Conservation (phyloP, 352 stramenopile genomes). For the Pythium dissotocum region DNA sequence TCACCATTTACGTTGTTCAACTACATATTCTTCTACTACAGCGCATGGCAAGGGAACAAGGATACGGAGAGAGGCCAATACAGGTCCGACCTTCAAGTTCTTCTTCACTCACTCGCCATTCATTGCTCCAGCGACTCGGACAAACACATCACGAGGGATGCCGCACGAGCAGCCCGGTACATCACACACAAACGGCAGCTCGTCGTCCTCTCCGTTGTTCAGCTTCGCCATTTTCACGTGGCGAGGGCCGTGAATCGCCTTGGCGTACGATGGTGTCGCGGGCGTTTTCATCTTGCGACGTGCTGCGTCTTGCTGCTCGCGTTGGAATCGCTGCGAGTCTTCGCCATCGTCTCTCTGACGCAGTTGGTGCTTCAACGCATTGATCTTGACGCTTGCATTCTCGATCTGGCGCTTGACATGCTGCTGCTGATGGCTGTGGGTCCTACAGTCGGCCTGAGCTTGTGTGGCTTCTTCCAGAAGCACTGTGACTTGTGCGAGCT, state of each 20-base stretch:
- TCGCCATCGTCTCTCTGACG: conserved; percentile 7
- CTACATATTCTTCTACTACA: no score
- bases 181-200: conserved; percentile 47
- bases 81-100: neutral
- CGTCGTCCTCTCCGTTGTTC: neutral
- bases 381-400: conserved; percentile 49
- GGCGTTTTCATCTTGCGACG: conserved; percentile 10
- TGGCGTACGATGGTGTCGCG: conserved; percentile 17
- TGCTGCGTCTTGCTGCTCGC: conserved; percentile 4
- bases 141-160: conserved; percentile 62
- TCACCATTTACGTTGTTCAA: no score
- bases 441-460: conserved; percentile 38
- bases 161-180: conserved; percentile 50
- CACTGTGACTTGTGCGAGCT: conserved; percentile 34
- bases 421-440: conserved; percentile 34
- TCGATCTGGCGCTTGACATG: conserved; percentile 56
- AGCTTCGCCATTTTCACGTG: neutral
- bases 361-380: conserved; percentile 28
- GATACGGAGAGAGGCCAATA: no score
- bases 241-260: conserved; percentile 13
- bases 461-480: conserved; percentile 39
- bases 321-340: neutral
- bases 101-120: conserved; percentile 44
- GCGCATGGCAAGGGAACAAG: no score
- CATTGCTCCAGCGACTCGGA: conserved; percentile 43